Conservation (phyloP, 768 basidiomycete genomes). For the Boletales sp. region DNA sequence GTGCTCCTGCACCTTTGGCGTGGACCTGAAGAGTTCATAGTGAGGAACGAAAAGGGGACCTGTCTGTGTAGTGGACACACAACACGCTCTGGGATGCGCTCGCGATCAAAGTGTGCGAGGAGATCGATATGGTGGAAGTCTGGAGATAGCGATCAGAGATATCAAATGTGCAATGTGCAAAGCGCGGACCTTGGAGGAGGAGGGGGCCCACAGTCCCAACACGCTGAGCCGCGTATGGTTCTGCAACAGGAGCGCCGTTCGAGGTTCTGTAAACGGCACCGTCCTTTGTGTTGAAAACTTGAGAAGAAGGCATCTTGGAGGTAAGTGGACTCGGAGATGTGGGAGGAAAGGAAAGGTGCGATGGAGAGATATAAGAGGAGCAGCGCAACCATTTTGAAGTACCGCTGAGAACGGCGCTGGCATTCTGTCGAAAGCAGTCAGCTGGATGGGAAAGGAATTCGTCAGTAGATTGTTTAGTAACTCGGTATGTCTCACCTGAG, state of each 20-base stretch:
- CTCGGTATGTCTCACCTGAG: conserved; percentile 14
- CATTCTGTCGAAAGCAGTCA: conserved; percentile 6
- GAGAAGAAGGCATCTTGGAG: conserved; percentile 60
- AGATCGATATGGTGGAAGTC: conserved; percentile 89
- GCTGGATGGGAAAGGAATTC: conserved; percentile 5
- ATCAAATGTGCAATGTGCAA: background rate
- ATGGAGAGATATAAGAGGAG: conserved; percentile 10
- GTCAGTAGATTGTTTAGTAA: background rate
- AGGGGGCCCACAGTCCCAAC: conserved; percentile 77
- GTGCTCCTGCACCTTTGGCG: conserved; percentile 89
- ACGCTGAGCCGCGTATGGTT: conserved; percentile 79
- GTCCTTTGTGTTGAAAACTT: conserved; percentile 53
- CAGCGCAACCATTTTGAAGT: conserved; percentile 18
- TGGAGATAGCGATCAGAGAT: conserved; percentile 27
- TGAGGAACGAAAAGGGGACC: conserved; percentile 14
- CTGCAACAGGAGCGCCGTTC: conserved; percentile 69
- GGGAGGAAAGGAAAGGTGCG: background rate
- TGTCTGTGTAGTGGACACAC: conserved; percentile 38
- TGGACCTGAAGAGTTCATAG: conserved; percentile 57
- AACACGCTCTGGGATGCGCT: conserved; percentile 94
- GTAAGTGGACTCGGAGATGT: conserved; percentile 2
- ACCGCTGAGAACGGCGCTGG: conserved; percentile 21
- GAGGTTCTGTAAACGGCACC: conserved; percentile 78
- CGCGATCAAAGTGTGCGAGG: conserved; percentile 89
- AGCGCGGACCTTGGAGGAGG: conserved; percentile 70